phyloP scores from a whole-genome alignment of 495 filamentous ascomycete species.

The Lepraria neglecta region DNA sequence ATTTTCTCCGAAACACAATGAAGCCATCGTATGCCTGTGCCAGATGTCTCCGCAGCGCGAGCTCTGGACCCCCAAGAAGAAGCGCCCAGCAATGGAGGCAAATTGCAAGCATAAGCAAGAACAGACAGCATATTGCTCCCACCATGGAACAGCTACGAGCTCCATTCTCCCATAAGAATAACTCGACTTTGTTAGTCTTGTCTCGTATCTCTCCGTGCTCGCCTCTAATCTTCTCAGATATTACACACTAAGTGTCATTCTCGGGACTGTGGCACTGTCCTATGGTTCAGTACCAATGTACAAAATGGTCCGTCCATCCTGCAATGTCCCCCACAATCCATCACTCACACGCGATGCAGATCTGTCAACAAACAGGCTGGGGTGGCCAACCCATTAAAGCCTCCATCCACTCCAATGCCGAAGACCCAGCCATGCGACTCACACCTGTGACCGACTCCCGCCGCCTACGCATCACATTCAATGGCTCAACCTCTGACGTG shows the following conservation, averaged over 20 bases:
- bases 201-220: background rate
- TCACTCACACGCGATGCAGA: constrained; percentile 42
- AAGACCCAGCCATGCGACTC: constrained; percentile 66
- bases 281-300: constrained; percentile 97
- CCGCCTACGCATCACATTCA: constrained; percentile 93
- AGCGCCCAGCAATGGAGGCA: constrained; percentile 9
- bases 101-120: constrained; percentile 17
- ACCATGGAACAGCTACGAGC: constrained; percentile 25
- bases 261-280: constrained; percentile 84
- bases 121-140: constrained; percentile 27
- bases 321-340: background rate
- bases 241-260: constrained; percentile 76
- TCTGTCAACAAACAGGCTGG: constrained; percentile 95
- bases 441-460: constrained; percentile 71
- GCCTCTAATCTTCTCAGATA: constrained; percentile 46
- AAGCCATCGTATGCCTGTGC: background rate
- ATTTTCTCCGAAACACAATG: background rate
- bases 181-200: constrained; percentile 26
- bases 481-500: constrained; percentile 86
- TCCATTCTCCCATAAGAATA: constrained; percentile 28
- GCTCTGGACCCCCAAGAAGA: background rate
- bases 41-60: background rate
- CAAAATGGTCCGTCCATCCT: constrained; percentile 65
- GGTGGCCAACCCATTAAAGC: constrained; percentile 87
- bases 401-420: constrained; percentile 55